These are phyloP conservation scores for Dillenia suffruticosa DNA, from an alignment of 164 flowering plant species.

Conservation along the genomic window DNA sequence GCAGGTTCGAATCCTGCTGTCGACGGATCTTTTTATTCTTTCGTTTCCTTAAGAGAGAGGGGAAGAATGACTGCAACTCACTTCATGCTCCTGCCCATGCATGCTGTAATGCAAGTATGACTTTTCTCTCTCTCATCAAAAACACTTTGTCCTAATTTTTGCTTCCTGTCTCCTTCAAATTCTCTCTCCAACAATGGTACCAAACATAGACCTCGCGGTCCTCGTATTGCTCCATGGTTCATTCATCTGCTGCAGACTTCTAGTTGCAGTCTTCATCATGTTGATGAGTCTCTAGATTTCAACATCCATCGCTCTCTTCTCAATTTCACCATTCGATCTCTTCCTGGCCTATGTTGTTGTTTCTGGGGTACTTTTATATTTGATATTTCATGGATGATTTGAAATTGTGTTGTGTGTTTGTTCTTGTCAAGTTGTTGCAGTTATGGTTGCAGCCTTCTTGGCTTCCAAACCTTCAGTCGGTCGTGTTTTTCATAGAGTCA, in stretches of 20 bases:
- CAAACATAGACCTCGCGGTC: conserved; percentile 32
- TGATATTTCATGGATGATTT: conserved; percentile 20
- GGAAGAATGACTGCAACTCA: too few species aligned
- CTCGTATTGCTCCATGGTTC: conserved; percentile 31
- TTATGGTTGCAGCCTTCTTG: conserved; percentile 3
- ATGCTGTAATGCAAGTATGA: neutral
- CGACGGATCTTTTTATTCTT: too few species aligned
- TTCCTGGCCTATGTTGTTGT: neutral
- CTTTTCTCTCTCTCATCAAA: neutral
- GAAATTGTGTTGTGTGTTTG: conserved; percentile 25
- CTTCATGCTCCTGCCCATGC: too few species aligned
- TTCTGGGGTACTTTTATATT: conserved; percentile 2
- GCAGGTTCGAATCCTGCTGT: conserved; percentile 99
- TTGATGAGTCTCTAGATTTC: conserved; percentile 18
- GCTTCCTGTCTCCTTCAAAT: neutral
- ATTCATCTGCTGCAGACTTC: conserved; percentile 21
- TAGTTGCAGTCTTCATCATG: conserved; percentile 9
- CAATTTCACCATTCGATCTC: conserved; percentile 18
- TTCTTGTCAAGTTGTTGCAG: conserved; percentile 6
- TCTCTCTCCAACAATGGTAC: conserved; percentile 16
- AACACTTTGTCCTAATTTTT: conserved; percentile 2
- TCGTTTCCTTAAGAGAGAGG: too few species aligned
- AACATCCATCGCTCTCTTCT: conserved; percentile 20
- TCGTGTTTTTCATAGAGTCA: neutral
- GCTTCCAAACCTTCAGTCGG: conserved; percentile 9